Percentiles rank a stretch among this genome's conserved stretches.
phyloP scores from a whole-genome alignment of 129 eudicot genomes.

The Centella asiatica region DNA sequence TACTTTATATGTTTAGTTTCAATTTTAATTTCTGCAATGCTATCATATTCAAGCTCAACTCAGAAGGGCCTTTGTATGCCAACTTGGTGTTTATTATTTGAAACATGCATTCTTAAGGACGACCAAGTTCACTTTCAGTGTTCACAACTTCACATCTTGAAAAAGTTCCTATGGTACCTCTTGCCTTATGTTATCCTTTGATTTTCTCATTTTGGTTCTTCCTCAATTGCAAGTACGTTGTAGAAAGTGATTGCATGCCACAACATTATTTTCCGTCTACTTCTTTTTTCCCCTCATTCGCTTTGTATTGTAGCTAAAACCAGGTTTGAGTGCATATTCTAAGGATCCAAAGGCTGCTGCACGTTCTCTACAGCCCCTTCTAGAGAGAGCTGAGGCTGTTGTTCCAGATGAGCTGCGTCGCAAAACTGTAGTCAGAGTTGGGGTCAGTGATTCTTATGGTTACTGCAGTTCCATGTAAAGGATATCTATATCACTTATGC shows the following conservation, averaged over 20 bases:
- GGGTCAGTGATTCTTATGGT: constrained; percentile 52
- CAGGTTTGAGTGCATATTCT: constrained; percentile 83
- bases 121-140: background rate
- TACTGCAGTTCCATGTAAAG: constrained; percentile 9
- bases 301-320: constrained; percentile 42
- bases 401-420: constrained; percentile 55
- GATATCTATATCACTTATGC: too few relatives aligned
- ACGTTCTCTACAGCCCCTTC: constrained; percentile 52
- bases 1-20: too few relatives aligned
- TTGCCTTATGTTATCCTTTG: background rate
- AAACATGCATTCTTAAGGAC: background rate
- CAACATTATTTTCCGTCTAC: background rate
- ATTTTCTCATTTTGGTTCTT: background rate
- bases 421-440: constrained; percentile 86
- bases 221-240: background rate
- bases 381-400: constrained; percentile 57
- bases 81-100: background rate
- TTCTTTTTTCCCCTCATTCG: background rate
- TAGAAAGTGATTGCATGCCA: background rate
- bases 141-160: background rate
- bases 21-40: too few relatives aligned
- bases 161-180: background rate
- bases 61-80: too few relatives aligned
- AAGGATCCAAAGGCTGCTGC: constrained; percentile 80
- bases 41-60: too few relatives aligned